Base-by-base conservation (phyloP, 2,329 filamentous ascomycete genomes). In the Bipolaris victoriae region DNA sequence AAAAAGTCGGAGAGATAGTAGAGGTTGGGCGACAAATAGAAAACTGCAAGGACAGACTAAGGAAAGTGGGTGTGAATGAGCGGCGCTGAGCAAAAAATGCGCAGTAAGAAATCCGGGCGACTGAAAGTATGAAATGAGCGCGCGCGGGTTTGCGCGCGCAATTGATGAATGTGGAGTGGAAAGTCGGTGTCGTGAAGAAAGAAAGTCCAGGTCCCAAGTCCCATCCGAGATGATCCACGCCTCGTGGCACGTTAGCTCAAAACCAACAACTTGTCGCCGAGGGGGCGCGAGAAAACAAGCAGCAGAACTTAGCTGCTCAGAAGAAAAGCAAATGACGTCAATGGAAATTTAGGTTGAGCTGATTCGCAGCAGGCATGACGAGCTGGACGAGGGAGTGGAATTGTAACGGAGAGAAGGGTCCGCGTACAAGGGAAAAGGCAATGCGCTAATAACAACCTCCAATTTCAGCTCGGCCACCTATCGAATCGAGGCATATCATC, bases 381-480 rank as follows among this genome's bases (percentile, higher is more conserved):
- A 49, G 46, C 57, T 65, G 35, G 46, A 58, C 31, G 43, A 46
- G 43, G 22, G 41, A 49, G 51, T 55, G 55, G 51, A 66, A 63
- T 64, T 65, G 67, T 62, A 72, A 69, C 70, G 67, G 64, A 69
- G 47, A 43, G 39, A 39, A 48, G 49, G 63, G 64, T 64, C 61
- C 62, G 63, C 60, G 63, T 64, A 65, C 52, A 66, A 52, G 49
- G 60, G 61, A 68, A 68, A 67, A 66, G 63, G 64, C 41, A 56
- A 58, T 65, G 65, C 63, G 66, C 72, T 73, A 73, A 69, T 61
- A 64, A 46, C 45, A 47, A 67, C 61, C 61, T 72, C 64, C 66
- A 72, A 74, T 72, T 73, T 73, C 71, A 75, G 71, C 70, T 75
- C 71, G 72, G 70, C 67, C 70, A 71, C 64, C 62, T 63, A 62